phyloP scores from a whole-genome alignment of 129 eudicot species.

The Kitagawia praeruptora region DNA sequence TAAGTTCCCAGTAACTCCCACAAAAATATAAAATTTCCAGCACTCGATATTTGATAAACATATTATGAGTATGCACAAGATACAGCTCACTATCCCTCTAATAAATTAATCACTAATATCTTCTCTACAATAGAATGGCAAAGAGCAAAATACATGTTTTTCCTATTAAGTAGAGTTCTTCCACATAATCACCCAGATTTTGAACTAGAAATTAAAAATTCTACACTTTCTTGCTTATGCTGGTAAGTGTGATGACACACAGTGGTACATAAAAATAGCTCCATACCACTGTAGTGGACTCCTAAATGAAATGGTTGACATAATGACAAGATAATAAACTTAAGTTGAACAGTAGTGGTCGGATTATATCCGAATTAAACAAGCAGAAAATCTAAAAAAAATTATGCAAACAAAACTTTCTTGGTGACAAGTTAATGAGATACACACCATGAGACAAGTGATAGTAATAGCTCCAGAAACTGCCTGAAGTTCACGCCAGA shows the following conservation, averaged over 20 bases:
- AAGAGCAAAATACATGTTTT: neutral
- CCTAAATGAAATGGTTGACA: neutral
- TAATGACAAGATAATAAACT: neutral
- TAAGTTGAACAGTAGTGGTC: neutral
- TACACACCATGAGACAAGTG: constrained; percentile 88
- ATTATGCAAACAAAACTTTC: neutral
- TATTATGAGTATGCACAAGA: neutral
- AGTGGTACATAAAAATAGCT: neutral
- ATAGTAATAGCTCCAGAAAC: constrained; percentile 92
- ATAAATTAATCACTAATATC: neutral
- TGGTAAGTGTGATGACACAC: neutral
- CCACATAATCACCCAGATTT: neutral
- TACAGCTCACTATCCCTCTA: neutral
- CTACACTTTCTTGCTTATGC: neutral
- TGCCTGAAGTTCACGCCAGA: constrained; percentile 82
- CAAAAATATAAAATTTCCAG: neutral
- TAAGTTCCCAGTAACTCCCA: neutral
- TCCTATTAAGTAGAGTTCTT: neutral
- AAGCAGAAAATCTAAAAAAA: neutral
- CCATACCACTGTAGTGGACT: neutral
- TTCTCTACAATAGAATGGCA: neutral
- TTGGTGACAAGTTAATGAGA: constrained; percentile 14
- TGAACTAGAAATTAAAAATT: neutral
- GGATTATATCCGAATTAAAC: neutral
- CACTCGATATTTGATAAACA: neutral